phyloP scores from a whole-genome alignment of 139 green algal genomes.

The Marvania coccoides region DNA sequence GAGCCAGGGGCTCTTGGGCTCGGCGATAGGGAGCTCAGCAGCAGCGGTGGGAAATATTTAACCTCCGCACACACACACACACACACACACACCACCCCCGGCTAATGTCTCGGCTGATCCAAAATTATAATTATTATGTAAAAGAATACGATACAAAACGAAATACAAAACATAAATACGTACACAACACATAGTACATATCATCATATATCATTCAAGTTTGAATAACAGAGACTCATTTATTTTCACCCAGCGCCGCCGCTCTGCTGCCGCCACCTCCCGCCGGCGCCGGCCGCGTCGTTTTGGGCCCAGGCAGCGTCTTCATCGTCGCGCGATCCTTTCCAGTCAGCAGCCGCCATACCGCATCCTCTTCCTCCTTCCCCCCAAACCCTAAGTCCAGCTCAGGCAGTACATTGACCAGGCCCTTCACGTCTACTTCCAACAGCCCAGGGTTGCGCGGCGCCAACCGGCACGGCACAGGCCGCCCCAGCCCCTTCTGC shows the following conservation, averaged over 20 bases:
- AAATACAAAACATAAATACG: background rate
- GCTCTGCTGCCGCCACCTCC: background rate
- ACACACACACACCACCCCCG: too few relatives aligned
- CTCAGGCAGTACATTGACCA: background rate
- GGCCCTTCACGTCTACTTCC: background rate
- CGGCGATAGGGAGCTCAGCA: too few relatives aligned
- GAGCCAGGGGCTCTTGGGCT: too few relatives aligned
- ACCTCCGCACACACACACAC: too few relatives aligned
- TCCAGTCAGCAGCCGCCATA: background rate
- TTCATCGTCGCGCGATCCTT: background rate
- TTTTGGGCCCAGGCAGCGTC: background rate
- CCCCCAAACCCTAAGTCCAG: slow-evolving; percentile 1
- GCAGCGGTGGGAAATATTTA: too few relatives aligned
- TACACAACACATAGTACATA: background rate
- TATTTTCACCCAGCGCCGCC: background rate
- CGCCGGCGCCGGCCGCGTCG: background rate
- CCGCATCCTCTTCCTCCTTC: slow-evolving; percentile 4
- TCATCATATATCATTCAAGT: background rate
- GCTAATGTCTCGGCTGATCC: too few relatives aligned
- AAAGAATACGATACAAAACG: background rate
- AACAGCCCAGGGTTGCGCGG: slow-evolving; percentile 3
- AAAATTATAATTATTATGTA: too few relatives aligned
- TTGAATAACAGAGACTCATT: background rate
- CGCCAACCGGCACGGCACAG: background rate
- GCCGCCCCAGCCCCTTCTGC: slow-evolving; percentile 8